Evolutionary conservation across 2,329 filamentous ascomycete species (phyloP), one percentile per base, ranked within the genome.

Genomic region (Botrytis medusae): DNA sequence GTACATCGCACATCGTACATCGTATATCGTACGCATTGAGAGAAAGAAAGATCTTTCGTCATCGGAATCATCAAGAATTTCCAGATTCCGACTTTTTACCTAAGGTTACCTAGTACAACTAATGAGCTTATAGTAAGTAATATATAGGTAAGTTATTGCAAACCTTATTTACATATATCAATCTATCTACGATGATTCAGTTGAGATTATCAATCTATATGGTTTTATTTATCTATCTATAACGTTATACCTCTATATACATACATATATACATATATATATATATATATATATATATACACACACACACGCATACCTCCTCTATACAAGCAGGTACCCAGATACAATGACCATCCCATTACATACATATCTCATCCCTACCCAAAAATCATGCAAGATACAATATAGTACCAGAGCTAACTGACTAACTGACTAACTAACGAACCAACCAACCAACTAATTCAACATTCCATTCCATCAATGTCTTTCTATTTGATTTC

Each of bases 61-160:
- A 62, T 62, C 60, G 60, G 34, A 62, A 62, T 18, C 4, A 29
- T 62, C 60, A n/a, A n/a, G 60, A 62, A 62, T 62, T 62, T 40
- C 37, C 60, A 62, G 60, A 40, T 62, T 62, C 60, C 60, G 60
- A 16, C 22, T n/a, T 10, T 6, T 57, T 32, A 29, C 12, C 6
- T 29, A 54, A 37, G 37, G 37, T 37, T 37, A 7, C 37, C 37
- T 29, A 29, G 1, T 25, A 16, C 29, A 60, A 37, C 8, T n/a
- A n/a, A n/a, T n/a, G n/a, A n/a, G n/a, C n/a, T n/a, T n/a, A n/a
- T n/a, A n/a, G n/a, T n/a, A n/a, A n/a, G n/a, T n/a, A n/a, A n/a
- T n/a, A n/a, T n/a, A n/a, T 10, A 48, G 22, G 9, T 48, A 12
- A 9, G 10, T 25, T n/a, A 51, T 51, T 12, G 32, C 32, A 61